Evolutionary conservation across 169 alveolate genomes (phyloP).

Genomic region (Perkinsus marinus): DNA sequence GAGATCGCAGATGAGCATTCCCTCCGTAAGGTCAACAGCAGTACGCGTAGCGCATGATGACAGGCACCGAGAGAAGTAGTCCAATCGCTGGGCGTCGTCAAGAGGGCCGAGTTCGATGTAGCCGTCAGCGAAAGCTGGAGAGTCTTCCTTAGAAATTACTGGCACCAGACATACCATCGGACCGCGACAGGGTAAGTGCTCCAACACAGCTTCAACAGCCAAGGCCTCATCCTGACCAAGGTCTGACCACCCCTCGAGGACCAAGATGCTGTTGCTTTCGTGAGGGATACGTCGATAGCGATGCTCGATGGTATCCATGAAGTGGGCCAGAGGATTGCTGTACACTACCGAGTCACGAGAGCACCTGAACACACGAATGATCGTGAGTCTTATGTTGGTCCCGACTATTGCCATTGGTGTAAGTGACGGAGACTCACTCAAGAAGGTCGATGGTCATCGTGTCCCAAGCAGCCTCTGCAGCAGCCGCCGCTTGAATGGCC

Average conservation of each 20-base stretch:
- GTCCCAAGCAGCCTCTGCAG: background rate
- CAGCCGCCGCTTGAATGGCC: background rate
- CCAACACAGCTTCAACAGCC: background rate
- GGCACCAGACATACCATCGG: background rate
- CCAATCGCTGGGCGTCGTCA: background rate
- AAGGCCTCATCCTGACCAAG: background rate
- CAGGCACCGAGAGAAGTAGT: background rate
- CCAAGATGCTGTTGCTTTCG: background rate
- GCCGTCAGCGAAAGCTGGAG: background rate
- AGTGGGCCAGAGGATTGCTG: background rate
- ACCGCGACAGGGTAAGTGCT: background rate
- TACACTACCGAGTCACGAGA: background rate
- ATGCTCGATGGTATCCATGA: background rate
- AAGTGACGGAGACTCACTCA: no score
- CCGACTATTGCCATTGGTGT: no score
- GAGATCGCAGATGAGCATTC: background rate
- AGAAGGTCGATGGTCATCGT: background rate
- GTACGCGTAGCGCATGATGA: background rate
- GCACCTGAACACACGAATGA: background rate
- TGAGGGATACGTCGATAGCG: background rate
- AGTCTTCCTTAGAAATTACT: background rate
- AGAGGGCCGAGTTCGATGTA: background rate
- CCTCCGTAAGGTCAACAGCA: background rate
- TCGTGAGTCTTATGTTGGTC: no score
- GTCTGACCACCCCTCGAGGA: background rate